These are phyloP conservation scores for Globisporangium paroecandrum DNA, from an alignment of 352 stramenopile species.

Conservation along the genomic window DNA sequence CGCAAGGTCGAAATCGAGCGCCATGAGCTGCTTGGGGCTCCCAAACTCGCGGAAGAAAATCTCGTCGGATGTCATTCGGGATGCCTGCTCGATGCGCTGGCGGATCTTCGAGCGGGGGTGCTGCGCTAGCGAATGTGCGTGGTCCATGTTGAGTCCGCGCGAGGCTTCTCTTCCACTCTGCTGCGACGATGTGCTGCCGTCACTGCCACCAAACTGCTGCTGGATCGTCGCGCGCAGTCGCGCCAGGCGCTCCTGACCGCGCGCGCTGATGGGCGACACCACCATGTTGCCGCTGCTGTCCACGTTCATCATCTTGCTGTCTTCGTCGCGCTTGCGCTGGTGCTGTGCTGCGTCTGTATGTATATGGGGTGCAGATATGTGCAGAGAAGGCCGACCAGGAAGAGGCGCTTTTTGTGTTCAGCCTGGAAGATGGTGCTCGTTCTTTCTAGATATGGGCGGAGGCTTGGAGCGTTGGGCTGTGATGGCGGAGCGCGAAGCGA, in stretches of 20 bases:
- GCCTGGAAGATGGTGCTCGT: no score
- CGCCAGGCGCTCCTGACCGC: constrained; percentile 35
- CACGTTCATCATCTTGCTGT: constrained; percentile 12
- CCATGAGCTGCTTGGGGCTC: constrained; percentile 39
- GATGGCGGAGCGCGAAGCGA: no score
- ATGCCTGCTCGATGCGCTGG: constrained; percentile 46
- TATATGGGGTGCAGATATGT: not conserved
- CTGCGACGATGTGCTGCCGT: not conserved
- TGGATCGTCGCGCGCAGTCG: constrained; percentile 43
- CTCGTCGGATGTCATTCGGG: constrained; percentile 41
- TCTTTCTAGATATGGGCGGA: not conserved
- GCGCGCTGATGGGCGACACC: constrained; percentile 46
- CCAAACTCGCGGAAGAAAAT: constrained; percentile 74
- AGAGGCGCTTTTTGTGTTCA: not conserved
- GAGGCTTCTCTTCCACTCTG: not conserved
- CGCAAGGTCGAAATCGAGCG: constrained; percentile 38
- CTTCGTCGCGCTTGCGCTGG: not conserved
- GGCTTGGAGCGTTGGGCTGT: not conserved
- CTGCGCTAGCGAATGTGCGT: not conserved
- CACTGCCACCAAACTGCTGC: constrained; percentile 31
- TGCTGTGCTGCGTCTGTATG: not conserved
- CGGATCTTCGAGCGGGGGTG: constrained; percentile 34
- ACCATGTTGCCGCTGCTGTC: constrained; percentile 16
- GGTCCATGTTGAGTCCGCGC: constrained; percentile 6
- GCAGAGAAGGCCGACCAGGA: not conserved